Base-by-base conservation (phyloP, 2,329 filamentous ascomycete genomes). In the Cladorrhinum sp. region DNA sequence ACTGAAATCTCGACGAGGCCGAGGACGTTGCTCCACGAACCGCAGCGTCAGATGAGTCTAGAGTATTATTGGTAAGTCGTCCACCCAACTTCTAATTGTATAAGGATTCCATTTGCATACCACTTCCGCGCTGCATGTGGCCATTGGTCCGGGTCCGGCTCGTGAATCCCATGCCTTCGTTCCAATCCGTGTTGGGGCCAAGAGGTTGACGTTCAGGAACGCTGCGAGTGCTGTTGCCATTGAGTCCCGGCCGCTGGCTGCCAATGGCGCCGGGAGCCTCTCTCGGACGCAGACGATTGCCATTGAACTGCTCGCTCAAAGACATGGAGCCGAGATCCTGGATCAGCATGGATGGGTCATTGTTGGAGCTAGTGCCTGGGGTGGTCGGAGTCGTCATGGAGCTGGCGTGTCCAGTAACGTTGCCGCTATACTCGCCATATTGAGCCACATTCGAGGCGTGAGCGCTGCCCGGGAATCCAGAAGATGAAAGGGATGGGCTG, bases 401-500 rank as follows among this genome's bases (percentile, higher is more conserved):
- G 63, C 70, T 70, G 33, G 72, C 69, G 54, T 77, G 75, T 54
- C 74, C 71, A 23, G 72, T 71, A 23, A 73, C 73, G 46, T 73
- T 72, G 55, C 69, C 68, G 60, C 64, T 71, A 42, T 81, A 82
- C 57, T 82, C 80, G 16, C 76, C 74, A 57, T 80, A 79, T 23
- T 79, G 77, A 23, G 75, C 75, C 7, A 70, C 67, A 50, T 69
- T 70, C 21, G 65, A 59, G 7, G 64, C 63, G 48, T 65, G 65
- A 71, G 69, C 39, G 70, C 63, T 67, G 65, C 50, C 67, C 1
- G 65, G 62, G 73, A 96, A 96, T 79, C 92, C 96, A 5, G 91
- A 91, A 18, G 91, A 92, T 12, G 95, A 96, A 7, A 89, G 88
- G 2, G 91, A 94, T 5, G 95, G 94, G 68, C 94, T 98, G 10